Evolutionary conservation across 768 basidiomycete genomes (phyloP), one percentile per base, ranked within the genome.

Genomic region (Mycena sanguinolenta): DNA sequence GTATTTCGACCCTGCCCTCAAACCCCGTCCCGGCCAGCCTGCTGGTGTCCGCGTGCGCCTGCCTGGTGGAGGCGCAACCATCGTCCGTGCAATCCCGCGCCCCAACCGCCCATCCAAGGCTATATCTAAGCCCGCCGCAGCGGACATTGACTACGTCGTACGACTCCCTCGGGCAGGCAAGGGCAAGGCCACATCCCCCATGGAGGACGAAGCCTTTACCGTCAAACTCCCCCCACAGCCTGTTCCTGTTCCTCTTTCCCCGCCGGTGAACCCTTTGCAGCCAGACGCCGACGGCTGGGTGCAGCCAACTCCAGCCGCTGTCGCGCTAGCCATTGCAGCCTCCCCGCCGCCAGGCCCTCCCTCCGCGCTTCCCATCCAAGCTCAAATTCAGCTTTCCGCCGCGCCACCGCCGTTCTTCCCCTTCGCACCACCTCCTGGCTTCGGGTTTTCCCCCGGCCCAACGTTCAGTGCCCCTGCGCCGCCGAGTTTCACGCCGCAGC

Each of bases 1-100:
- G 21, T 91, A 90, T 81, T 85, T 88, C 58, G 92, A 94, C 58
- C 75, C 84, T 19, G 79, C 87, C 28, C 81, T 88, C 28, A 91
- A 90, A 75, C 84, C 89, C 16, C 88, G 89, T n/a, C 81, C 81
- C 16, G 88, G 89, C 25, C 86, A 87, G 54, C 87, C 85, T 7
- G 83, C 85, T 32, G 83, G 83, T 32, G 85, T 88, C 70, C 87
- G 91, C 27, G 85, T 95, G 64, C 91, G 89, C 75, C 78, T 95
- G 23, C 88, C 93, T 5, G 90, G 90, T 6, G 75, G 76, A 2
- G 79, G 76, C 72, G 72, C 71, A 46, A 83, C 80, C 34, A 77
- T 91, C 50, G 80, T 91, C 55, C 84, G 88, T 58, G 79, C 83
- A 12, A 76, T 80, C 8, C 68, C 71, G 14, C 72, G 69, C 16